Conservation (phyloP, 768 basidiomycete genomes). For the Strobilomyces dryophilus region DNA sequence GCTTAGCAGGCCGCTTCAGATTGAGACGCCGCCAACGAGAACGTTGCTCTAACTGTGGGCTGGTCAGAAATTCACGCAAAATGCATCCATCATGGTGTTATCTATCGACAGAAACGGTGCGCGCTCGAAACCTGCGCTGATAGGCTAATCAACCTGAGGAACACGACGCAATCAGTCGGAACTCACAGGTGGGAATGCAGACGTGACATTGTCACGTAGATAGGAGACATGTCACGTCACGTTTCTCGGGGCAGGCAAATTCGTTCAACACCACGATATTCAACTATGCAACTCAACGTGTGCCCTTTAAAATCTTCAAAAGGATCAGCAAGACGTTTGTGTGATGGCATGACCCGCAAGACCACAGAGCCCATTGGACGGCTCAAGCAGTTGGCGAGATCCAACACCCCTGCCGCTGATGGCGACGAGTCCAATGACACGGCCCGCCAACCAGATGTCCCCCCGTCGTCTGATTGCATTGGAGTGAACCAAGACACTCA, state of each 20-base stretch:
- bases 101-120: neutral
- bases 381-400: conserved; percentile 8
- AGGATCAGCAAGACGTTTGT: conserved; percentile 19
- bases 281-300: conserved; percentile 27
- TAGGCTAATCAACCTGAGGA: neutral
- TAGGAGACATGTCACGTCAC: conserved; percentile 31
- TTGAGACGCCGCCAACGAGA: conserved; percentile 13
- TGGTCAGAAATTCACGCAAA: neutral
- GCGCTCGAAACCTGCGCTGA: neutral
- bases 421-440: conserved; percentile 1
- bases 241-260: conserved; percentile 23
- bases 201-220: conserved; percentile 25
- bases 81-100: neutral
- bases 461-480: conserved; percentile 21
- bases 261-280: conserved; percentile 24
- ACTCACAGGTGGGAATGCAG: conserved; percentile 8
- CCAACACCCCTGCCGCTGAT: neutral
- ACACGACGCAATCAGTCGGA: neutral
- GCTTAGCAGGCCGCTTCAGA: neutral
- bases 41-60: neutral
- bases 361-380: conserved; percentile 1
- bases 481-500: conserved; percentile 27
- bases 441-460: conserved; percentile 13
- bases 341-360: conserved; percentile 26
- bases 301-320: conserved; percentile 24